Evolutionary conservation across 2,329 filamentous ascomycete species (phyloP).

Genomic region (Talaromyces sp.): DNA sequence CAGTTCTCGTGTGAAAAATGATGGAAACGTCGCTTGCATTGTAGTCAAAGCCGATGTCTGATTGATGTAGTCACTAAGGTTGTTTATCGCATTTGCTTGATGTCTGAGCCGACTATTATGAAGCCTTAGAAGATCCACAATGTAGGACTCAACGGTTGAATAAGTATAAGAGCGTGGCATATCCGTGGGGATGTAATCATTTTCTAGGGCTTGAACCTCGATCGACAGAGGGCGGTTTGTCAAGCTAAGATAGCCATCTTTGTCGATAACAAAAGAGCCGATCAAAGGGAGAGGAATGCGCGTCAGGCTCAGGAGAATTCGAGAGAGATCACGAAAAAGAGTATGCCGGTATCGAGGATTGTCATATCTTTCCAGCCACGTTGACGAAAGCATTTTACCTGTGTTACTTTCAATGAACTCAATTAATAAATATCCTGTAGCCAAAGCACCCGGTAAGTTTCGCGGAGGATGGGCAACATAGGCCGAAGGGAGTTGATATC

Average conservation of each 20-base stretch:
- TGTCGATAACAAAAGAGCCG: slow-evolving; percentile 7
- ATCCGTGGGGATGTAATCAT: no score
- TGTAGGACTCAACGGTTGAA: no score
- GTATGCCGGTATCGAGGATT: slow-evolving; percentile 1
- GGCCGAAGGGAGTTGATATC: slow-evolving; percentile 5
- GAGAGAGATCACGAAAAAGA: slow-evolving; percentile 6
- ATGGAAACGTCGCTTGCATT: not conserved
- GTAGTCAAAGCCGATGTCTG: no score
- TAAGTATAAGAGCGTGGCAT: no score
- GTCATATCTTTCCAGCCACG: slow-evolving; percentile 10
- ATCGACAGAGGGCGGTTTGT: no score
- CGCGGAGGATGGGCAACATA: slow-evolving; percentile 2
- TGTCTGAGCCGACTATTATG: slow-evolving; percentile 24
- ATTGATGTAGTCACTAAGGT: slow-evolving; percentile 8
- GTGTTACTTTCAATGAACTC: slow-evolving; percentile 11
- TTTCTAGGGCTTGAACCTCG: no score
- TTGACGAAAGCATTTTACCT: slow-evolving; percentile 17
- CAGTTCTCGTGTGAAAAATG: not conserved
- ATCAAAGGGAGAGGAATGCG: slow-evolving; percentile 3
- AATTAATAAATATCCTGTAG: slow-evolving; percentile 14
- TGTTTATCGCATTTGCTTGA: slow-evolving; percentile 28
- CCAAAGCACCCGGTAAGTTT: not conserved
- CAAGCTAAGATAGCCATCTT: slow-evolving; percentile 3
- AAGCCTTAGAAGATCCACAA: no score
- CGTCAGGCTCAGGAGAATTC: slow-evolving; percentile 1